phyloP scores from a whole-genome alignment of 768 basidiomycete species.

The Termitomyces sp. region DNA sequence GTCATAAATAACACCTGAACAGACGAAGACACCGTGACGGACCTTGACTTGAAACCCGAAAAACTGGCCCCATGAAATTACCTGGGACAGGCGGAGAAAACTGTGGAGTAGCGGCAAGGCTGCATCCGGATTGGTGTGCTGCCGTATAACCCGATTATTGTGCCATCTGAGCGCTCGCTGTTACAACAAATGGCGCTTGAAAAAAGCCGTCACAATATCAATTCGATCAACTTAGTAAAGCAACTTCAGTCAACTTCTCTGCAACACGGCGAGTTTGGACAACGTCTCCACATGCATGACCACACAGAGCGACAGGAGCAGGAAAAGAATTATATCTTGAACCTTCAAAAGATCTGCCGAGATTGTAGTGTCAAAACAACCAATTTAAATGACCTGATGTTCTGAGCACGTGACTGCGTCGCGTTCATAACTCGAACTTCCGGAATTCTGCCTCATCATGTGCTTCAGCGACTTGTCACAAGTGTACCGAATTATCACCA shows the following conservation, averaged over 20 bases:
- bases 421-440: too few relatives aligned
- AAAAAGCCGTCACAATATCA: not conserved
- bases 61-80: not conserved
- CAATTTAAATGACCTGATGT: too few relatives aligned
- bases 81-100: not conserved
- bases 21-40: not conserved
- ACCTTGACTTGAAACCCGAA: not conserved
- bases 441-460: too few relatives aligned
- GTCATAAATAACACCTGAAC: not conserved
- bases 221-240: not conserved
- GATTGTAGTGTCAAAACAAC: too few relatives aligned
- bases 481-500: too few relatives aligned
- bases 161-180: not conserved
- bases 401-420: too few relatives aligned
- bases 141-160: not conserved
- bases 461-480: too few relatives aligned
- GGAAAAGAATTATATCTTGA: too few relatives aligned
- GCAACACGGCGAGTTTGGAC: not conserved
- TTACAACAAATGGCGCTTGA: not conserved
- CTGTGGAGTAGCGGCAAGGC: not conserved
- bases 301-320: too few relatives aligned
- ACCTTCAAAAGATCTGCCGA: too few relatives aligned
- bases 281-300: not conserved
- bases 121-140: not conserved
- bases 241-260: not conserved